A percentile compares a stretch with the other conserved stretches of the same genome.
phyloP scores from a whole-genome alignment of 345 rosid species.

The Brassica cretica region DNA sequence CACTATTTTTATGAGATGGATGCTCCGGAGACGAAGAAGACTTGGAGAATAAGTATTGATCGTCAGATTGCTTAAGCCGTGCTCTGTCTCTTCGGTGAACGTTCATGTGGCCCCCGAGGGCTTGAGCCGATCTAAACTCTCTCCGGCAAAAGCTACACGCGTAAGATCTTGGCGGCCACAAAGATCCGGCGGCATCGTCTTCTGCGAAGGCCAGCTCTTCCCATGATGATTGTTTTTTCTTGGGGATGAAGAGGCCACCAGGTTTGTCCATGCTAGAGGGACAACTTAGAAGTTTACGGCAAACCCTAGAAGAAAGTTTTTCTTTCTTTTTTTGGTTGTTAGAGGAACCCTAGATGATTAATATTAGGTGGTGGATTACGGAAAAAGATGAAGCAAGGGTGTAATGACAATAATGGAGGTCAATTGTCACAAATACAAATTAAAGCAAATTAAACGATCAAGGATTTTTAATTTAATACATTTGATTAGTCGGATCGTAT shows the following conservation, averaged over 20 bases:
- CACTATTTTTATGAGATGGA: slow-evolving; percentile 42
- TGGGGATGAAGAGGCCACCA: slow-evolving; percentile 19
- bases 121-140: slow-evolving; percentile 89
- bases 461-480: slow-evolving; percentile 1
- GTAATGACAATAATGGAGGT: slow-evolving; percentile 35
- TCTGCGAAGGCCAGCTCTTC: slow-evolving; percentile 89
- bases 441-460: slow-evolving; percentile 16
- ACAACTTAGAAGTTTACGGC: slow-evolving; percentile 2
- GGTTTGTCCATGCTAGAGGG: slow-evolving; percentile 28
- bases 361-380: slow-evolving; percentile 38
- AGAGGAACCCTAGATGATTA: slow-evolving; percentile 42
- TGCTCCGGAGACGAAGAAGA: slow-evolving; percentile 44
- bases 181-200: slow-evolving; percentile 72
- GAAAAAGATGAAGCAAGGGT: slow-evolving; percentile 17
- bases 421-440: slow-evolving; percentile 10
- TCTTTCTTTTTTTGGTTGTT: slow-evolving; percentile 21
- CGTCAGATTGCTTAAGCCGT: slow-evolving; percentile 65
- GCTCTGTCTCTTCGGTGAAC: slow-evolving; percentile 95
- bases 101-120: slow-evolving; percentile 95
- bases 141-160: slow-evolving; percentile 80
- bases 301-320: slow-evolving; percentile 33
- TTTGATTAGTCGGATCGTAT: slow-evolving; percentile 27
- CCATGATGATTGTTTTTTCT: slow-evolving; percentile 57
- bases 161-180: slow-evolving; percentile 97
- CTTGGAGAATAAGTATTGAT: slow-evolving; percentile 39